Conservation (phyloP, 1,139 yeast species). For the Debaryomyces singareniensis region DNA sequence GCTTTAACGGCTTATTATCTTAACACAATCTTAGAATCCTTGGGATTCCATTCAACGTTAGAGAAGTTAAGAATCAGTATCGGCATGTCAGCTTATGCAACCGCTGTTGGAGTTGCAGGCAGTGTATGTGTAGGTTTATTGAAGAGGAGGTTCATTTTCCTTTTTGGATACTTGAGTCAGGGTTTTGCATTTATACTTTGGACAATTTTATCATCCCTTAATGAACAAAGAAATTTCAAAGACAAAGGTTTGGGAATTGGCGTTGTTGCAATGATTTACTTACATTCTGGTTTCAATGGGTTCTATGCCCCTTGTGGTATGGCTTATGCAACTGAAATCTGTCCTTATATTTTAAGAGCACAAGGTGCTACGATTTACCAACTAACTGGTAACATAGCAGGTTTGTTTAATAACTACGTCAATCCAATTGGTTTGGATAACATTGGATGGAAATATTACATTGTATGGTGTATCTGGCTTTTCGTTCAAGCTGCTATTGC, state of each 20-base stretch:
- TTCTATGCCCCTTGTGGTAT: too few relatives aligned
- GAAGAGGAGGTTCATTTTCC: too few relatives aligned
- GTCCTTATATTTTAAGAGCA: slow-evolving; percentile 40
- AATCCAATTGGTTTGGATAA: slow-evolving; percentile 57
- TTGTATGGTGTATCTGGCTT: too few relatives aligned
- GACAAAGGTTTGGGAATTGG: slow-evolving; percentile 32
- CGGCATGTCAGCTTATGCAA: too few relatives aligned
- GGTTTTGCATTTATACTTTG: slow-evolving; percentile 30
- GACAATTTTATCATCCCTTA: slow-evolving; percentile 33
- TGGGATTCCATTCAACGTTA: too few relatives aligned
- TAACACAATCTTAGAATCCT: too few relatives aligned
- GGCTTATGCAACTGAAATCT: slow-evolving; percentile 35
- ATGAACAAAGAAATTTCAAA: slow-evolving; percentile 28
- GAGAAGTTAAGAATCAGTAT: too few relatives aligned
- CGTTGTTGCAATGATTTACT: slow-evolving; percentile 41
- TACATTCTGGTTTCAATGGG: slow-evolving; percentile 37
- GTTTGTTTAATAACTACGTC: slow-evolving; percentile 35
- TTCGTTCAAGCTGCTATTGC: slow-evolving; percentile 32
- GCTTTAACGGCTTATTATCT: too few relatives aligned
- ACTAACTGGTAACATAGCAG: slow-evolving; percentile 18
- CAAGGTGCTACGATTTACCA: slow-evolving; percentile 34
- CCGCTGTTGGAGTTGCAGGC: slow-evolving; percentile 21
- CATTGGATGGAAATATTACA: slow-evolving; percentile 55
- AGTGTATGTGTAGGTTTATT: too few relatives aligned
- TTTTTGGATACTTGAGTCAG: too few relatives aligned